These are phyloP conservation scores for Fusarium robinianum DNA, from an alignment of 2,329 filamentous ascomycete species.

Conservation along the genomic window DNA sequence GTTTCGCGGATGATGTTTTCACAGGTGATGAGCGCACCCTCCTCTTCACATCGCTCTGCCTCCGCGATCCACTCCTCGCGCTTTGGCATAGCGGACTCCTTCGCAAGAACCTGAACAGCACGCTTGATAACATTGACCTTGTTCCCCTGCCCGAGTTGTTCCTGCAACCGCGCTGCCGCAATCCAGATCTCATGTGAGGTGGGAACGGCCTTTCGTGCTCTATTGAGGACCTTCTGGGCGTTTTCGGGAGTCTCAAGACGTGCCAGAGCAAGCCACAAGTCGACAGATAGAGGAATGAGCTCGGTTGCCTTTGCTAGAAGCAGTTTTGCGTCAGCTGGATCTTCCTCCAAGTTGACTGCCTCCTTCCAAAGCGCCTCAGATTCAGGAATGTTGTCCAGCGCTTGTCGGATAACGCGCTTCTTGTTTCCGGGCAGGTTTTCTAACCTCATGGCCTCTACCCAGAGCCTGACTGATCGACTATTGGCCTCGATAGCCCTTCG, in stretches of 20 bases:
- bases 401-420: conserved; percentile 90
- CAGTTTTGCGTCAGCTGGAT: conserved; percentile 82
- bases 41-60: conserved; percentile 92
- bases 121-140: conserved; percentile 94
- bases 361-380: conserved; percentile 99
- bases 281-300: conserved; percentile 89
- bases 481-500: conserved; percentile 93
- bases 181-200: conserved; percentile 97
- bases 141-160: conserved; percentile 77
- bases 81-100: conserved; percentile 94
- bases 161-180: conserved; percentile 86
- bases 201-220: conserved; percentile 88
- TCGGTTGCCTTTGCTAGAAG: conserved; percentile 94
- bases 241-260: conserved; percentile 88
- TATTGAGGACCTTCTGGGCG: conserved; percentile 93
- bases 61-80: conserved; percentile 96
- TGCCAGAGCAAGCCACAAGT: conserved; percentile 92
- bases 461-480: conserved; percentile 82
- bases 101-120: conserved; percentile 83
- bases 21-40: conserved; percentile 85
- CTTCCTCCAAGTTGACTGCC: conserved; percentile 92
- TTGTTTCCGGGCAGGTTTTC: conserved; percentile 82
- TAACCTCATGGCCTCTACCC: conserved; percentile 94
- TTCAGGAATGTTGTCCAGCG: conserved; percentile 88
- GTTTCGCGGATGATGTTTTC: conserved; percentile 90